Evolutionary conservation across 306 rosid genomes (phyloP).

Genomic region (Quercus agrifolia): DNA sequence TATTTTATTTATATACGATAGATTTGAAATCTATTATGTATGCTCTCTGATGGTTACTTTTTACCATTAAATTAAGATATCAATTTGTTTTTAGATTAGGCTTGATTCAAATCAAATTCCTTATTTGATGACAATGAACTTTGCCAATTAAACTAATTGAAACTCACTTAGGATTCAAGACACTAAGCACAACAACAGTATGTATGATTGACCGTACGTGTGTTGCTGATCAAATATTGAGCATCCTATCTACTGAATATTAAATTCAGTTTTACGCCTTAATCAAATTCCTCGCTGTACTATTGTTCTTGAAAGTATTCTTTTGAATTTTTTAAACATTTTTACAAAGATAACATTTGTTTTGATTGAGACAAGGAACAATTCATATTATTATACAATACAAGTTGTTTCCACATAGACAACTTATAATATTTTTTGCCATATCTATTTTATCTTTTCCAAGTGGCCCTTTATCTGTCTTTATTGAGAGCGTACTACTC

Average conservation of each 20-base stretch:
- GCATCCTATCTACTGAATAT: neutral
- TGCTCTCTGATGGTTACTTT: too few relatives aligned
- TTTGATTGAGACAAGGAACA: neutral
- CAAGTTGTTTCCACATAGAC: neutral
- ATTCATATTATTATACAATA: neutral
- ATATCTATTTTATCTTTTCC: conserved; percentile 12
- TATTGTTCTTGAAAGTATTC: neutral
- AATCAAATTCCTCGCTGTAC: neutral
- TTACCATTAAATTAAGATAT: too few relatives aligned
- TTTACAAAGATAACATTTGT: neutral
- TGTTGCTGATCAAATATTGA: neutral
- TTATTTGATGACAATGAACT: too few relatives aligned
- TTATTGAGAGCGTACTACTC: neutral
- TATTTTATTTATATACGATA: too few relatives aligned
- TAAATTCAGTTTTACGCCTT: neutral
- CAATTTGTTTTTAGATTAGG: too few relatives aligned
- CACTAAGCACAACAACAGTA: neutral
- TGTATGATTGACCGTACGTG: neutral
- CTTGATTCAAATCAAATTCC: too few relatives aligned
- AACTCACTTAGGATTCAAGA: too few relatives aligned
- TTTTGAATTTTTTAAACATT: neutral
- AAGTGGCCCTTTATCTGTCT: conserved; percentile 22
- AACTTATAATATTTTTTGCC: neutral
- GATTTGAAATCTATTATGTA: too few relatives aligned
- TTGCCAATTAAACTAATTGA: too few relatives aligned